Percentiles rank a stretch among this genome's conserved stretches.
These are phyloP conservation scores for Crepidotus variabilis DNA, from an alignment of 768 basidiomycete genomes.

Conservation along the genomic window DNA sequence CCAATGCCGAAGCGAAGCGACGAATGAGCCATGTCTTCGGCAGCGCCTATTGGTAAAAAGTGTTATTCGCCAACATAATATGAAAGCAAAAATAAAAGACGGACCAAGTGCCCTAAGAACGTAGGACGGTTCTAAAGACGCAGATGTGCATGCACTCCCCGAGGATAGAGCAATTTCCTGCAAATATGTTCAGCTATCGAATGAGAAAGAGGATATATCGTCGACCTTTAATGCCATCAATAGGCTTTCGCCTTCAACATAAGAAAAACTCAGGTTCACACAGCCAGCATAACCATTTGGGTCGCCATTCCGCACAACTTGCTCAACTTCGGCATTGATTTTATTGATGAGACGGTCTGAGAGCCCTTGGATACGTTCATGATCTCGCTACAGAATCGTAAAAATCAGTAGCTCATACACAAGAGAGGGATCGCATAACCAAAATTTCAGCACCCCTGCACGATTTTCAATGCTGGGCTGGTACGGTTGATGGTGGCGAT, in stretches of 20 bases:
- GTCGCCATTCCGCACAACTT: slow-evolving; percentile 94
- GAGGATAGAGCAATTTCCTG: slow-evolving; percentile 97
- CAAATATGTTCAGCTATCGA: neutral
- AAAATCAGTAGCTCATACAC: slow-evolving; percentile 5
- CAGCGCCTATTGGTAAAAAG: slow-evolving; percentile 56
- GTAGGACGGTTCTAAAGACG: slow-evolving; percentile 97
- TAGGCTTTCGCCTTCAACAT: slow-evolving; percentile 96
- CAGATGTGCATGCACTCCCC: slow-evolving; percentile 97
- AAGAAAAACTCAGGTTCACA: slow-evolving; percentile 92
- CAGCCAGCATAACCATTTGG: slow-evolving; percentile 91
- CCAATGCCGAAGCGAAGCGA: slow-evolving; percentile 97
- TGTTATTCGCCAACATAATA: neutral
- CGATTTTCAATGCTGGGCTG: slow-evolving; percentile 59
- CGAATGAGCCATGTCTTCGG: slow-evolving; percentile 99
- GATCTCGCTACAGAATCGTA: slow-evolving; percentile 66
- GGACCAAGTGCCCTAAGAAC: slow-evolving; percentile 91
- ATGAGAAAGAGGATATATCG: too few relatives aligned
- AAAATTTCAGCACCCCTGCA: slow-evolving; percentile 94
- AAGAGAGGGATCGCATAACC: neutral
- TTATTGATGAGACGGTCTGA: slow-evolving; percentile 78
- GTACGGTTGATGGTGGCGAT: slow-evolving; percentile 7
- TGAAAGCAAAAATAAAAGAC: slow-evolving; percentile 13
- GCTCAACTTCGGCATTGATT: slow-evolving; percentile 81
- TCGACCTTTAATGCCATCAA: slow-evolving; percentile 92
- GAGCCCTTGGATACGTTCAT: slow-evolving; percentile 64